Percentiles rank a stretch among this genome's conserved stretches.
Evolutionary conservation across 805 yeast species (phyloP).

Genomic region (Lipomyces sp.): DNA sequence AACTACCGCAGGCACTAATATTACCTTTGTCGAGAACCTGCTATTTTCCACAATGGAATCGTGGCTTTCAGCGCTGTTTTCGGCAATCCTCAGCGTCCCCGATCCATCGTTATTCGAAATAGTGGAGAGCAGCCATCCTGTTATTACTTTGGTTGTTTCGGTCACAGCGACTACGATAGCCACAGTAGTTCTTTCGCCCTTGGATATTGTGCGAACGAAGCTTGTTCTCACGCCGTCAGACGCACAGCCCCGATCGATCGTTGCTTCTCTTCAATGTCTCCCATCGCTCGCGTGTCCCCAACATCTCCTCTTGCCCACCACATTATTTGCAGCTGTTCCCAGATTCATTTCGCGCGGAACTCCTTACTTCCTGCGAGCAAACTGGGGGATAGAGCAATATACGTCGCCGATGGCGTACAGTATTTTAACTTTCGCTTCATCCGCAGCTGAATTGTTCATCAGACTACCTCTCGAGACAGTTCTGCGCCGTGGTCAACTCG

Average conservation of each 20-base stretch:
- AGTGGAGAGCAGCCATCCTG: constrained; percentile 74
- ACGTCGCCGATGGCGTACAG: constrained; percentile 61
- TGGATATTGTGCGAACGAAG: constrained; percentile 75
- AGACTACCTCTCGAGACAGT: constrained; percentile 86
- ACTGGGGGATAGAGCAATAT: constrained; percentile 63
- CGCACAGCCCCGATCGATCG: constrained; percentile 56
- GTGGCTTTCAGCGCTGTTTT: constrained; percentile 85
- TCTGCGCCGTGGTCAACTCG: constrained; percentile 76
- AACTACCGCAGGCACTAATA: constrained; percentile 51
- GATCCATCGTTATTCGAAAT: constrained; percentile 85
- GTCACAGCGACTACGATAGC: constrained; percentile 70
- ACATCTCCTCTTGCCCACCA: constrained; percentile 62
- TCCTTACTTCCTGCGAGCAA: constrained; percentile 58
- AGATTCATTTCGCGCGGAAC: constrained; percentile 62
- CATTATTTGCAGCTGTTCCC: constrained; percentile 59
- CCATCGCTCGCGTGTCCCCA: constrained; percentile 54
- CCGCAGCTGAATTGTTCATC: constrained; percentile 64
- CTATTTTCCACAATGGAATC: constrained; percentile 75
- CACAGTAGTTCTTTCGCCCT: constrained; percentile 69
- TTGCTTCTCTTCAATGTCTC: constrained; percentile 58
- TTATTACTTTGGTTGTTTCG: constrained; percentile 62
- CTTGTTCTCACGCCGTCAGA: constrained; percentile 67
- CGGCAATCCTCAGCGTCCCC: constrained; percentile 77
- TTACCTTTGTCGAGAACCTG: constrained; percentile 75
- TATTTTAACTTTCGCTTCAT: constrained; percentile 55